These are phyloP conservation scores for Corymbia citriodora DNA, from an alignment of 441 rosid species.

Conservation along the genomic window DNA sequence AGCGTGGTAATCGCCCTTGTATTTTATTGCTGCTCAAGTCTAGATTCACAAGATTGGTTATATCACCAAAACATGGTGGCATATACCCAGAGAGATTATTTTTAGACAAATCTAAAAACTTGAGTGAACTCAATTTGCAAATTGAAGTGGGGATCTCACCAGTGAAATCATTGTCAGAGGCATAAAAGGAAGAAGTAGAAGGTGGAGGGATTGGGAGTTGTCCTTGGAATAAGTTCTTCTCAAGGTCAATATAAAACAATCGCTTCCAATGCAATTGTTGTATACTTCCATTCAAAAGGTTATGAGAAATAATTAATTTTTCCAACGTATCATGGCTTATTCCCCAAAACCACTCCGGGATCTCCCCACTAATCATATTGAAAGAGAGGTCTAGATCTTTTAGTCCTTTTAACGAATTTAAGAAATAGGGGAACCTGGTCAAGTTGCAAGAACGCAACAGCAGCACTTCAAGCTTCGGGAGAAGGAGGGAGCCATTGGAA, in stretches of 20 bases:
- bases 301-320: neutral
- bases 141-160: neutral
- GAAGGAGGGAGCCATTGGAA: neutral
- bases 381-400: neutral
- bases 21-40: neutral
- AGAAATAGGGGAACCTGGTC: accelerated
- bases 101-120: neutral
- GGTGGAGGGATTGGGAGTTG: neutral
- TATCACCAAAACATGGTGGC: neutral
- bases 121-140: neutral
- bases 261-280: accelerated
- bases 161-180: accelerated
- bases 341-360: neutral
- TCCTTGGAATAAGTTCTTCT: accelerated
- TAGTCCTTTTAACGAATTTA: accelerated
- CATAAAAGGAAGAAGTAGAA: accelerated
- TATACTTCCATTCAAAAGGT: neutral
- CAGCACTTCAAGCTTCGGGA: neutral
- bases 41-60: neutral
- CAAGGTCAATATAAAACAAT: neutral
- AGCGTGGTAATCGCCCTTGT: accelerated
- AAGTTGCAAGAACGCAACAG: neutral
- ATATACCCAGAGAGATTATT: accelerated
- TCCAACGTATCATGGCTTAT: neutral
- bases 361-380: neutral